These are phyloP conservation scores for Aspergillus arachidicola DNA, from an alignment of 2,329 filamentous ascomycete genomes.

Conservation along the genomic window DNA sequence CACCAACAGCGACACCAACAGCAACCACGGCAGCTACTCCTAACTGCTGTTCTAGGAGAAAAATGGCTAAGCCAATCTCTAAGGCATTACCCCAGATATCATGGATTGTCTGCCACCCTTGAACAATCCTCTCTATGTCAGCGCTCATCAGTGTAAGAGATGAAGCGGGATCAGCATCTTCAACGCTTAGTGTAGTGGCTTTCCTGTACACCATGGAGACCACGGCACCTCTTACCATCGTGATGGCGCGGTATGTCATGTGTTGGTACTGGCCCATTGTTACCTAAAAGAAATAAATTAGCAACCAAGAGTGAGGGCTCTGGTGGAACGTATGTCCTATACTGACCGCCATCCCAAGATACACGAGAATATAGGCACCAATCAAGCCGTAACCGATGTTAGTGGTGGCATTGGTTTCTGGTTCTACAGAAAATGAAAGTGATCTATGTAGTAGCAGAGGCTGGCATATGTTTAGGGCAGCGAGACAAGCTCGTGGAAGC, in stretches of 20 bases:
- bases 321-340: not conserved
- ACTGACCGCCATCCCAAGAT: constrained; percentile 45
- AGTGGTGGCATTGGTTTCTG: constrained; percentile 29
- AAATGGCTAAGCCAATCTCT: constrained; percentile 51
- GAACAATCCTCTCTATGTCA: constrained; percentile 48
- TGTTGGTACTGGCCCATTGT: constrained; percentile 47
- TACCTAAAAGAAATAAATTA: constrained; percentile 27
- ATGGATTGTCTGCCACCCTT: constrained; percentile 46
- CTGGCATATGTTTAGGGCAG: constrained; percentile 41
- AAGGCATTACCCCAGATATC: constrained; percentile 50
- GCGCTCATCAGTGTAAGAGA: constrained; percentile 51
- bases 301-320: constrained; percentile 1
- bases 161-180: constrained; percentile 38
- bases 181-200: constrained; percentile 34
- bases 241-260: constrained; percentile 45
- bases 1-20: constrained; percentile 45
- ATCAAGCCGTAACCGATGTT: constrained; percentile 48
- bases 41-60: constrained; percentile 44
- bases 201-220: constrained; percentile 57
- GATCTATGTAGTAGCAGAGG: constrained; percentile 43
- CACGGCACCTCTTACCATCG: constrained; percentile 47
- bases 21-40: constrained; percentile 50
- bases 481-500: constrained; percentile 36
- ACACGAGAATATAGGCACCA: constrained; percentile 48
- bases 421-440: constrained; percentile 35